Evolutionary conservation across 805 yeast genomes (phyloP).

Genomic region (Metschnikowia gelsemii): DNA sequence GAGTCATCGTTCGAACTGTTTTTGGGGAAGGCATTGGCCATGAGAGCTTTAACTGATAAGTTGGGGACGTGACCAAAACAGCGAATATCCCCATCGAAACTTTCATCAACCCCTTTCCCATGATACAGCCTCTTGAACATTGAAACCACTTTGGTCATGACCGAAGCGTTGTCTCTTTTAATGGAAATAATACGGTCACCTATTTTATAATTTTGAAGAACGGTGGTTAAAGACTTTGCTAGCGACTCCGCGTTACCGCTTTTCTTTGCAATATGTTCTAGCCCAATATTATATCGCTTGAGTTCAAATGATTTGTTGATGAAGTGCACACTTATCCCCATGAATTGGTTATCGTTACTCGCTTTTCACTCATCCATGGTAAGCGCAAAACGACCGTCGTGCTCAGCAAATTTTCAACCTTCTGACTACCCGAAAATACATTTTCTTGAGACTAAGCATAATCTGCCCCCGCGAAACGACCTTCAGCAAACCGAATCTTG

Average conservation of each 20-base stretch:
- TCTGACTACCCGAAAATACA: conserved; percentile 5
- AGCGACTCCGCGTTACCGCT: conserved; percentile 3
- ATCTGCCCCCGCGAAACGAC: conserved; percentile 4
- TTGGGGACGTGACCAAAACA: conserved; percentile 4
- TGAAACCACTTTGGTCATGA: conserved; percentile 5
- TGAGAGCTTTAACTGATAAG: conserved; percentile 7
- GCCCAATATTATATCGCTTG: conserved; percentile 8
- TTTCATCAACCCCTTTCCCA: conserved; percentile 5
- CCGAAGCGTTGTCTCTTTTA: conserved; percentile 6
- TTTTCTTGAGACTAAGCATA: conserved; percentile 6
- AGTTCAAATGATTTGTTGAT: conserved; percentile 4
- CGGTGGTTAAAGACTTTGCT: conserved; percentile 1
- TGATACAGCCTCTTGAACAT: conserved; percentile 4
- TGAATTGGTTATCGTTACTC: conserved; percentile 1
- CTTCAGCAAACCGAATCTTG: conserved; percentile 10
- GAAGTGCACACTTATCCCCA: conserved; percentile 8
- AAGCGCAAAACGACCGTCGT: conserved; percentile 8
- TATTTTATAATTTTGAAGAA: conserved; percentile 5
- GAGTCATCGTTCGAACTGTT: not conserved
- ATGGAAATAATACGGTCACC: conserved; percentile 9
- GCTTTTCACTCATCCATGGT: conserved; percentile 7
- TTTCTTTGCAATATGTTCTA: conserved; percentile 7
- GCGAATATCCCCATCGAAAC: conserved; percentile 6
- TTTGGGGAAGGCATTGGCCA: conserved; percentile 8
- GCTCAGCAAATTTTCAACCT: conserved; percentile 4